Conservation (phyloP, 345 rosid species). For the Brassica carinata region DNA sequence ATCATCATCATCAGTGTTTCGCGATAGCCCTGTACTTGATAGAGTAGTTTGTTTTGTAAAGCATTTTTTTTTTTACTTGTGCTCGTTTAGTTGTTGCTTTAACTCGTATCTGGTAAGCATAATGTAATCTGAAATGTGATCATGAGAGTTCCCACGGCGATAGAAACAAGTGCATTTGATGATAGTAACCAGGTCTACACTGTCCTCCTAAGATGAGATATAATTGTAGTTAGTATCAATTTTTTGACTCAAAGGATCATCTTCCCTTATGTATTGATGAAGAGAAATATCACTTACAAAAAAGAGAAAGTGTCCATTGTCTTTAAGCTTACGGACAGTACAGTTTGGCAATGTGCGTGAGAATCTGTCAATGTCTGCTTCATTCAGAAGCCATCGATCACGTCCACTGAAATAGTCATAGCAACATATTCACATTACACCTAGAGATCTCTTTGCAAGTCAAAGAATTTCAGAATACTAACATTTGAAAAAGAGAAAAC, state of each 20-base stretch:
- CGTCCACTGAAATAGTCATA: constrained; percentile 52
- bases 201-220: constrained; percentile 53
- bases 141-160: constrained; percentile 52
- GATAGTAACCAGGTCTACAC: constrained; percentile 47
- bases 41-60: not conserved
- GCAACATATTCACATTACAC: constrained; percentile 13
- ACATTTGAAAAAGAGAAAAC: not conserved
- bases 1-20: not conserved
- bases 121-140: constrained; percentile 53
- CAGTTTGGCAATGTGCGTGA: constrained; percentile 44
- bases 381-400: constrained; percentile 67
- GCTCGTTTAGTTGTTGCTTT: constrained; percentile 38
- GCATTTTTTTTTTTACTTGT: constrained; percentile 27
- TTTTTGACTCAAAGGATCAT: not conserved
- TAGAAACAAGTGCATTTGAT: constrained; percentile 54
- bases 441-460: not conserved
- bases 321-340: constrained; percentile 53
- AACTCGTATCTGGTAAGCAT: constrained; percentile 53
- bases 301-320: constrained; percentile 69
- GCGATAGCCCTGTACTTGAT: not conserved
- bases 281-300: constrained; percentile 52
- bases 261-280: constrained; percentile 2
- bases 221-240: not conserved
- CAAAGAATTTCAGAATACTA: constrained; percentile 6
- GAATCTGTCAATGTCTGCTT: constrained; percentile 62